Percentiles rank a stretch among this genome's conserved stretches.
Evolutionary conservation across 176 grass and related monocot species (phyloP).

Genomic region (Carex kokanica): DNA sequence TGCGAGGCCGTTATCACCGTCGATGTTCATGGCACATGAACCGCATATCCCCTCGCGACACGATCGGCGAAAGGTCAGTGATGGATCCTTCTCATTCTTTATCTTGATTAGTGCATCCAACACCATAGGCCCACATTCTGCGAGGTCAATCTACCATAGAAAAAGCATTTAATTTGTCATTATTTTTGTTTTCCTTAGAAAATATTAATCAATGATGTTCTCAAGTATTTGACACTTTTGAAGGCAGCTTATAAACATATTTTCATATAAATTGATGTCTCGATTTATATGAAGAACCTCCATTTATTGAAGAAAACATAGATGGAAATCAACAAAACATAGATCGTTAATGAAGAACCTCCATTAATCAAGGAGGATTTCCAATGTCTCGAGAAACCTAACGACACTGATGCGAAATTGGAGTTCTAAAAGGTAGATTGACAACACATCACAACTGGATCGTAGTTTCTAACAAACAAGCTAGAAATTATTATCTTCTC

Average conservation of each 20-base stretch:
- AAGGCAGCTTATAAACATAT: background rate
- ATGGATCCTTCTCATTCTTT: constrained; percentile 94
- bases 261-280: background rate
- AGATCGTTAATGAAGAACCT: background rate
- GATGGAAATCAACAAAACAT: background rate
- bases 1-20: constrained; percentile 92
- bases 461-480: background rate
- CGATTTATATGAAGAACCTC: no score
- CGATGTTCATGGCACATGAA: constrained; percentile 93
- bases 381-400: background rate
- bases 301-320: no score
- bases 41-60: constrained; percentile 99
- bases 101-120: constrained; percentile 86
- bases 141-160: constrained; percentile 40
- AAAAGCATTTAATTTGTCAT: background rate
- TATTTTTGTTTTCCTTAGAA: background rate
- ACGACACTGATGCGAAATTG: background rate
- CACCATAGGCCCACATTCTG: constrained; percentile 84
- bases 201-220: no score
- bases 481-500: background rate
- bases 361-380: background rate
- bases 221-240: background rate
- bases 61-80: constrained; percentile 90
- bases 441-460: background rate
- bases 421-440: background rate